These are phyloP conservation scores for Tetracladium marchalianum DNA, from an alignment of 495 filamentous ascomycete genomes.

Conservation along the genomic window DNA sequence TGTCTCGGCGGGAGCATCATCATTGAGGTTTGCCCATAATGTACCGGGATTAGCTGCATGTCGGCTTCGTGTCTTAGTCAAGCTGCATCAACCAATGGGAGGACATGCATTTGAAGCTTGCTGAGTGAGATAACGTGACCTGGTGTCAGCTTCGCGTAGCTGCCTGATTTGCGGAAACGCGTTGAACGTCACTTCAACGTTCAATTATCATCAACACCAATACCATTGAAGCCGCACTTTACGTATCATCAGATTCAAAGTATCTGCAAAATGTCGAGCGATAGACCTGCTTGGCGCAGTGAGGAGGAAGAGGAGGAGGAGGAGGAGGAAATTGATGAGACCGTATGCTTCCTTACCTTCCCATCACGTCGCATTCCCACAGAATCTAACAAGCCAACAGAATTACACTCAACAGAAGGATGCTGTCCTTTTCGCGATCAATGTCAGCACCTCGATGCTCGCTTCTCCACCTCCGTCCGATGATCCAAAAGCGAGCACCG, in stretches of 20 bases:
- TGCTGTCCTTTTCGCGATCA: slow-evolving; percentile 92
- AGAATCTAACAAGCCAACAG: slow-evolving; percentile 31
- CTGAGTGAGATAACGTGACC: background rate
- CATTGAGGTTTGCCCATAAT: no score
- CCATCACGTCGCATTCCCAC: slow-evolving; percentile 5
- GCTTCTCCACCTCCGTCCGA: slow-evolving; percentile 49
- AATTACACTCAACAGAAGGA: slow-evolving; percentile 89
- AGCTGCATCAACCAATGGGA: no score
- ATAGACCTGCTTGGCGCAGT: slow-evolving; percentile 1
- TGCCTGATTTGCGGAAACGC: background rate
- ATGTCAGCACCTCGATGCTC: slow-evolving; percentile 89
- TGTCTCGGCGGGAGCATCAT: no score
- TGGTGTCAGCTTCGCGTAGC: background rate
- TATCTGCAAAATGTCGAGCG: slow-evolving; percentile 11
- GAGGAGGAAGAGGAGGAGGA: slow-evolving; percentile 27
- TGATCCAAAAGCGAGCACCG: slow-evolving; percentile 61
- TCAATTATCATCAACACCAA: no score
- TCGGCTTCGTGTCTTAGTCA: no score
- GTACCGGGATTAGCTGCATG: no score
- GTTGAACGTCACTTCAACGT: no score
- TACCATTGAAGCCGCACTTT: background rate
- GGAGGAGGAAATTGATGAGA: slow-evolving; percentile 64
- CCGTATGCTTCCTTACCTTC: slow-evolving; percentile 42
- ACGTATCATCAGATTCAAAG: background rate
- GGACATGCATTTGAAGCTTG: no score